Evolutionary conservation across 768 basidiomycete species (phyloP), one percentile per base, ranked within the genome.

Genomic region (Boletus insuetus): DNA sequence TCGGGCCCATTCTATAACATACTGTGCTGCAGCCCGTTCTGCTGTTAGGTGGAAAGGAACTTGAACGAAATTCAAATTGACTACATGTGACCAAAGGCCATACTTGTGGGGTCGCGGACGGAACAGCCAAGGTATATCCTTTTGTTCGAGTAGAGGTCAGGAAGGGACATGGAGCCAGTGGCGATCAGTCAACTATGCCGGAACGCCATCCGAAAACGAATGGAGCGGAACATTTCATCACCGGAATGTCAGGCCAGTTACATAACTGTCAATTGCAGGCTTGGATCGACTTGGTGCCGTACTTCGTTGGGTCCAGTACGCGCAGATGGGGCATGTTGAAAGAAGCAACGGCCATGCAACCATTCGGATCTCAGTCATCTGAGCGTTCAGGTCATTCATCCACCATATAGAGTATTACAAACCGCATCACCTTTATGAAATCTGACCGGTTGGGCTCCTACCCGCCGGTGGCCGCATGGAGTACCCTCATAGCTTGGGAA

Each of bases 321-420:
- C 9, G 20, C 41, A 39, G 40, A 41, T 22, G 43, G 11, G 11
- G 34, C 49, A 6, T 14, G 26, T 13, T 26, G 19, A 29, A 46
- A 26, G 26, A 56, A 20, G 47, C 38, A 47, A 43, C n/a, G 32
- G 49, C 19, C 24, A 53, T 59, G 46, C 51, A 54, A 20, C 19
- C 17, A 26, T 48, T 43, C 57, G 53, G 60, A 62, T 59, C 60
- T 62, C 54, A 53, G 39, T 42, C 44, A 50, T 24, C 41, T 52
- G 37, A 47, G 35, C 19, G 4, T 12, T 46, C 41, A 14, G n/a
- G 54, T 38, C 12, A 51, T 44, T 47, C 45, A 46, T 62, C 50
- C 22, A 9, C 56, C 38, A 42, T 49, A 57, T 49, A 38, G 38
- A 52, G 49, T 13, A 47, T 24, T 29, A 29, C 29, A 37, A 46